These are phyloP conservation scores for Cladosporium colombiae DNA, from an alignment of 2,329 filamentous ascomycete genomes.

Conservation along the genomic window DNA sequence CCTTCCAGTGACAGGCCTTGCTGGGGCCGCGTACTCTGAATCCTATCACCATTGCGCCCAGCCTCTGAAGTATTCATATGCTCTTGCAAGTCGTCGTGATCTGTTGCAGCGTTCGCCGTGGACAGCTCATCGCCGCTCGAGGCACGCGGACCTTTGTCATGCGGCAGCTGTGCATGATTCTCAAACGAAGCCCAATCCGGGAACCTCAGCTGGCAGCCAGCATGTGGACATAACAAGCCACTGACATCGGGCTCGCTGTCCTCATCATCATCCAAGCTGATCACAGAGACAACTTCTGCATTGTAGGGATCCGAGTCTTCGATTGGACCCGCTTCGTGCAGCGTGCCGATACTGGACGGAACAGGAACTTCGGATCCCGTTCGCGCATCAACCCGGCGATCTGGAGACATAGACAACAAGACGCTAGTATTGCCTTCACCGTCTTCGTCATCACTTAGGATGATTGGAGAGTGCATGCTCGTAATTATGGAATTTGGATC, in stretches of 20 bases:
- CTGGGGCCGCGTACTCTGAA: too few relatives aligned
- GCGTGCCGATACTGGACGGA: neutral
- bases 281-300: neutral
- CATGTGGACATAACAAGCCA: neutral
- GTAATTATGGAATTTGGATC: neutral
- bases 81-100: neutral
- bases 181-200: neutral
- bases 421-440: neutral
- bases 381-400: neutral
- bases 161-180: neutral
- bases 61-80: neutral
- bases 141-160: neutral
- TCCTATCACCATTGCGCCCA: neutral
- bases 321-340: neutral
- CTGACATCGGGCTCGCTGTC: neutral
- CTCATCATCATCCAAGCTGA: neutral
- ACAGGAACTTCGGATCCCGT: neutral
- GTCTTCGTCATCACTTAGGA: neutral
- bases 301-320: neutral
- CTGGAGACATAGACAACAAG: neutral
- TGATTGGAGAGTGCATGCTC: neutral
- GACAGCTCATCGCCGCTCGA: neutral
- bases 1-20: too few relatives aligned
- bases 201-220: neutral
- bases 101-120: neutral